Evolutionary conservation across 768 basidiomycete species (phyloP), one percentile per base, ranked within the genome.

Genomic region (Floccularia luteovirens): DNA sequence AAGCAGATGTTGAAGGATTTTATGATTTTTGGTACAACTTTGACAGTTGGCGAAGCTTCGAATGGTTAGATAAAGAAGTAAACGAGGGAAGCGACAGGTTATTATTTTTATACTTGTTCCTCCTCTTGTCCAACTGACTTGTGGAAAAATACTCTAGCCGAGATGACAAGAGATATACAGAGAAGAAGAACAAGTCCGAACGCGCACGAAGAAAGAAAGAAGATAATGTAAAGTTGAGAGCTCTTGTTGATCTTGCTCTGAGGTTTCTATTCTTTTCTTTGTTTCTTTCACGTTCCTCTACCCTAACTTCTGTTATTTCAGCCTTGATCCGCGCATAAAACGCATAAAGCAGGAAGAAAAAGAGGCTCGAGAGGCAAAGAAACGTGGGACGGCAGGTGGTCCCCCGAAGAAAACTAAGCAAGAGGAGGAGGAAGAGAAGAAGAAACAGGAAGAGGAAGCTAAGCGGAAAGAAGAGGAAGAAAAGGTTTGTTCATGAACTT

Each of bases 21-120:
- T 99, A 99, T 70, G 87, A 97, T 61, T 96, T 94, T 63, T 99
- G 92, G 91, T 98, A 99, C 74, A 94, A 93, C 74, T 94, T 99
- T 63, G 94, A 97, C 62, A 89, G 85, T 49, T 99, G 94, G 94
- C 72, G 94, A 53, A 89, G 83, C 60, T 99, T 97, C 58, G 94
- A 99, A 64, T 97, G 91, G 72, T 69, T 86, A 48, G 94, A 99
- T 69, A 98, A 99, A 72, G 94, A 99, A 61, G 85, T 90, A 42
- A 94, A 97, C 60, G 94, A 99, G 64, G 94, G 94, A 8, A 90
- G 87, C 46, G 94, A 98, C 59, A 89, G 75, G 90, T 91, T 38
- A 48, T 81, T 69, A 1, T 7, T 40, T 16, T 38, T 37, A 31
- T 24, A 13, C 14, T 24, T 21, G 17, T 10, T 12, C 11, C 24